A percentile compares a stretch with the other conserved stretches of the same genome.
Conservation (phyloP, 2,329 filamentous ascomycete species). For the Fusarium devonianum region DNA sequence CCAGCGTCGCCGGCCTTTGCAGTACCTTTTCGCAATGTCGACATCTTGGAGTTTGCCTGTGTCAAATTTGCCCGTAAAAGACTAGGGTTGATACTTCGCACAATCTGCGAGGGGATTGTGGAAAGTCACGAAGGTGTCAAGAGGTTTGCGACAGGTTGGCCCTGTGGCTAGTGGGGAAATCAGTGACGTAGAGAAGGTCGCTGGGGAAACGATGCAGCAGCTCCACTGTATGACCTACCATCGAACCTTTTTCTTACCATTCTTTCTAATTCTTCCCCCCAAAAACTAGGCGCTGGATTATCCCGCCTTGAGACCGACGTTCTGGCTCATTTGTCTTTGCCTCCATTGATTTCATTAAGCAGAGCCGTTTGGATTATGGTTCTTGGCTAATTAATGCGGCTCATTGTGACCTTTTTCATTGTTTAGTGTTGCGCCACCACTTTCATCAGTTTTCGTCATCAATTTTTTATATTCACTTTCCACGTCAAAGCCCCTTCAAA, state of each 20-base stretch:
- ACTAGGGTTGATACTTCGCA: conserved; percentile 10
- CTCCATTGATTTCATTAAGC: conserved; percentile 1
- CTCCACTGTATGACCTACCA: conserved; percentile 7
- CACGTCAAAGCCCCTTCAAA: neutral
- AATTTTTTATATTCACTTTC: conserved; percentile 3
- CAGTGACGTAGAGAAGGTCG: conserved; percentile 41
- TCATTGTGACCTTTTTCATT: conserved; percentile 19
- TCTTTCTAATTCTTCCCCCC: neutral
- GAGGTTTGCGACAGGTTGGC: conserved; percentile 11
- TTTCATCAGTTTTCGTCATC: conserved; percentile 1
- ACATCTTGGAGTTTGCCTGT: conserved; percentile 22
- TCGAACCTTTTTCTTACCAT: neutral
- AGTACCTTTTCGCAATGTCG: conserved; percentile 36
- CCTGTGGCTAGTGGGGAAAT: conserved; percentile 20
- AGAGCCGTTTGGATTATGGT: conserved; percentile 7
- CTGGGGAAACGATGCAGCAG: conserved; percentile 39
- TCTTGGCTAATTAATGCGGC: conserved; percentile 4
- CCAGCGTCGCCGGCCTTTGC: conserved; percentile 23
- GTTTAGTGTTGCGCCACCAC: conserved; percentile 13
- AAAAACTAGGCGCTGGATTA: conserved; percentile 2
- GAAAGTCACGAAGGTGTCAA: neutral
- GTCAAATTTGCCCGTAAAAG: too few species aligned
- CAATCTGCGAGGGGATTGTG: too few species aligned
- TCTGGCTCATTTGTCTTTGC: neutral
- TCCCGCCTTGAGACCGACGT: conserved; percentile 8